Evolutionary conservation across 108 stramenopile species (phyloP).

Genomic region (Pseudonitzschia delicatissima): DNA sequence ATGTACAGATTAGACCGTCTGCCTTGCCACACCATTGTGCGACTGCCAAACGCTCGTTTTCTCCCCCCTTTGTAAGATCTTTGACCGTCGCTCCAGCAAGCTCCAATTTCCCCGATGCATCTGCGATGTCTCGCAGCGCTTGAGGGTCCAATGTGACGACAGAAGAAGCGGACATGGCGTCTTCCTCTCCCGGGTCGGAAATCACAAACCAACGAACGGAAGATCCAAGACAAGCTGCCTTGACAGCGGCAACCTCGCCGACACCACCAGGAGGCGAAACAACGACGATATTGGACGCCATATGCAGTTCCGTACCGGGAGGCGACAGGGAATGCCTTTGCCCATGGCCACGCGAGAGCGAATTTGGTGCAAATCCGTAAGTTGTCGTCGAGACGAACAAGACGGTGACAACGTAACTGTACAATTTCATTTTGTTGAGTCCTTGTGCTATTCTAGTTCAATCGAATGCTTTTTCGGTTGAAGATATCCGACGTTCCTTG

Average conservation of each 20-base stretch:
- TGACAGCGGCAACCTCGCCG: conserved; percentile 70
- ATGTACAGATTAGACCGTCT: conserved; percentile 52
- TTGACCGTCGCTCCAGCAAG: conserved; percentile 59
- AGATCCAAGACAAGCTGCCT: conserved; percentile 56
- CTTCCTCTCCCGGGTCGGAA: conserved; percentile 25
- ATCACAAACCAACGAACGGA: conserved; percentile 76
- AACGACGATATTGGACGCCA: conserved; percentile 36
- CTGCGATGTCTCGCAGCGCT: conserved; percentile 31
- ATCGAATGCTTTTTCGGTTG: no score
- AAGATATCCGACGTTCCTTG: no score
- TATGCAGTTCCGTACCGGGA: neutral
- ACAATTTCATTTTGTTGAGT: neutral
- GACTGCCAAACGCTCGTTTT: conserved; percentile 45
- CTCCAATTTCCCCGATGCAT: conserved; percentile 54
- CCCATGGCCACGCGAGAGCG: neutral
- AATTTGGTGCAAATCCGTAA: conserved; percentile 2
- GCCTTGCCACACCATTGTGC: conserved; percentile 54
- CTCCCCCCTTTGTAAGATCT: conserved; percentile 32
- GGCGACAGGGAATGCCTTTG: neutral
- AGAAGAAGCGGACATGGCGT: conserved; percentile 17
- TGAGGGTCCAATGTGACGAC: conserved; percentile 34
- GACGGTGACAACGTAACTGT: neutral
- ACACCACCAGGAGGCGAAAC: conserved; percentile 83
- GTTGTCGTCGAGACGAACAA: neutral
- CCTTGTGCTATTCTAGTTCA: no score